Evolutionary conservation across 495 filamentous ascomycete species (phyloP).

Genomic region (Hypoxylon crocopeplum): DNA sequence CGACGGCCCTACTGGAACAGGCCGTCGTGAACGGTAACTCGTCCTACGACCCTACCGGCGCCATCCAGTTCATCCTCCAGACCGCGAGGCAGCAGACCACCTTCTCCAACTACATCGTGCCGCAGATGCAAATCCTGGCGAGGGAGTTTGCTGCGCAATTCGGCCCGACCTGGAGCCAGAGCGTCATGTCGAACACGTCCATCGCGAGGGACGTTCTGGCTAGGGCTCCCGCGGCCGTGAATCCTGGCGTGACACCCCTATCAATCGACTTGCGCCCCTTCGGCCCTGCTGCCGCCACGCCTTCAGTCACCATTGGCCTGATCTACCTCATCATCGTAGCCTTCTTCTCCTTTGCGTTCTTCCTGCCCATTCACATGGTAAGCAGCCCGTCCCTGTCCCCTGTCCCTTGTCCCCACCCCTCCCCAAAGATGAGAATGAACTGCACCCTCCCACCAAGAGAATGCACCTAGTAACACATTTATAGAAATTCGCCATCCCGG

Average conservation of each 20-base stretch:
- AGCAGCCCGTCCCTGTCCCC: conserved; percentile 50
- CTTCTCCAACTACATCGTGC: conserved; percentile 59
- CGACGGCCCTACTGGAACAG: conserved; percentile 64
- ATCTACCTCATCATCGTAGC: conserved; percentile 78
- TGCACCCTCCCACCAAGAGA: no score
- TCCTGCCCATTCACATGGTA: conserved; percentile 69
- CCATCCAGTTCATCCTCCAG: conserved; percentile 65
- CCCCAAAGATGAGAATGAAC: no score
- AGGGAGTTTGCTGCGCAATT: conserved; percentile 55
- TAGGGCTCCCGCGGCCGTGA: conserved; percentile 63
- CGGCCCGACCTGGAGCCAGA: conserved; percentile 59
- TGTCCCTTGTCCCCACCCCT: not conserved
- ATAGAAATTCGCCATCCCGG: conserved; percentile 37
- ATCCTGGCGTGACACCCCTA: conserved; percentile 68
- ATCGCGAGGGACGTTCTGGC: conserved; percentile 50
- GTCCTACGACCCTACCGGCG: conserved; percentile 68
- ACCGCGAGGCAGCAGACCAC: conserved; percentile 66
- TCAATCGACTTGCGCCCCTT: conserved; percentile 69
- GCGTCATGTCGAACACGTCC: conserved; percentile 49
- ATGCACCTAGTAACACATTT: not conserved
- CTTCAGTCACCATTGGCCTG: conserved; percentile 68
- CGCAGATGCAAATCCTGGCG: conserved; percentile 55
- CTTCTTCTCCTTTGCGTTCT: conserved; percentile 76
- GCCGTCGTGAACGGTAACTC: conserved; percentile 64
- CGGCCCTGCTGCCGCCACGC: conserved; percentile 59